These are phyloP conservation scores for Parasitella parasitica DNA, from an alignment of 371 early-diverging fungal genomes.

Conservation along the genomic window DNA sequence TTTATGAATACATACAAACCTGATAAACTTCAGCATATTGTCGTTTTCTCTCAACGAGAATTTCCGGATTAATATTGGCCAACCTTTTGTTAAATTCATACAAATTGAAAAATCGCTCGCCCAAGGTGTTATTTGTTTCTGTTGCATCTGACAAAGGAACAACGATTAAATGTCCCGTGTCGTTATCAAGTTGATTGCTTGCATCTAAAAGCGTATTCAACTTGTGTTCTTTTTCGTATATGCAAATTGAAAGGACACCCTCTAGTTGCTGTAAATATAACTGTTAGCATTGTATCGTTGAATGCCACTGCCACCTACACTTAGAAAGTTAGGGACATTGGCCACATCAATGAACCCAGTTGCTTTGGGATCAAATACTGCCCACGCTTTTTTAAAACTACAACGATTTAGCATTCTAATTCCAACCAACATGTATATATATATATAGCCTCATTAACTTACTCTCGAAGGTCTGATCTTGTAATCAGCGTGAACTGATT, in stretches of 20 bases:
- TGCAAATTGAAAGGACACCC: conserved; percentile 44
- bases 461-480: conserved; percentile 46
- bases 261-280: conserved; percentile 26
- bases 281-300: background rate
- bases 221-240: conserved; percentile 43
- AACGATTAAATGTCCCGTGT: conserved; percentile 17
- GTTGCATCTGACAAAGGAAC: conserved; percentile 9
- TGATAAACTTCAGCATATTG: conserved; percentile 44
- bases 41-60: conserved; percentile 31
- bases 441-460: conserved; percentile 6
- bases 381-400: conserved; percentile 55
- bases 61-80: conserved; percentile 33
- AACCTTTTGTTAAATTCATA: conserved; percentile 30
- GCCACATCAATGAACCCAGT: conserved; percentile 48
- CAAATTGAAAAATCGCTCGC: conserved; percentile 30
- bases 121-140: conserved; percentile 12
- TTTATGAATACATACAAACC: conserved; percentile 12
- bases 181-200: conserved; percentile 24
- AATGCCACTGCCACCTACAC: conserved; percentile 9
- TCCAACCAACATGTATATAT: no score
- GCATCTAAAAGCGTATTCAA: conserved; percentile 32
- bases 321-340: conserved; percentile 42
- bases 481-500: conserved; percentile 52
- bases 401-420: background rate
- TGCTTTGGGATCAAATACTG: conserved; percentile 44